These are phyloP conservation scores for Lactarius akahatsu DNA, from an alignment of 768 basidiomycete species.

Conservation along the genomic window DNA sequence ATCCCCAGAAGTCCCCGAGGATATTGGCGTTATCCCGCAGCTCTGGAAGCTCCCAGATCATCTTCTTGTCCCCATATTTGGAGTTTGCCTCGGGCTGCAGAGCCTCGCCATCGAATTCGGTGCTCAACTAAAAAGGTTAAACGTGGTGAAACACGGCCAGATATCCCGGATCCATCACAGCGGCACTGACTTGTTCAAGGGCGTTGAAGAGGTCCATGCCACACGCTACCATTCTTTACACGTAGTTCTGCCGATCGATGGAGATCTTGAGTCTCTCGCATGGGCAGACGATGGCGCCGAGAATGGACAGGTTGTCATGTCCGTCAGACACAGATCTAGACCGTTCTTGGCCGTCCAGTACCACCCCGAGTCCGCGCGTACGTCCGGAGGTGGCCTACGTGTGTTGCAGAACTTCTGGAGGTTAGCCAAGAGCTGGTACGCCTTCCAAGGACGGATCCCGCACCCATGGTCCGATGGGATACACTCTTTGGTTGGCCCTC, in stretches of 20 bases:
- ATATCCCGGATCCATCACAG: slow-evolving; percentile 62
- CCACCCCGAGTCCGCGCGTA: slow-evolving; percentile 83
- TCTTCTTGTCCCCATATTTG: slow-evolving; percentile 67
- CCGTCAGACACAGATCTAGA: slow-evolving; percentile 54
- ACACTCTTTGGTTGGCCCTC: slow-evolving; percentile 43
- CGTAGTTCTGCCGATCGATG: slow-evolving; percentile 46
- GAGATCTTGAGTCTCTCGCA: slow-evolving; percentile 63
- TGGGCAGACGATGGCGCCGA: slow-evolving; percentile 70
- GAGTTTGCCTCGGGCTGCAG: slow-evolving; percentile 82
- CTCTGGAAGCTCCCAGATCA: slow-evolving; percentile 63
- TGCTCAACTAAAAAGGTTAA: slow-evolving; percentile 55
- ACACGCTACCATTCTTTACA: slow-evolving; percentile 84
- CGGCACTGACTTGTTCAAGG: slow-evolving; percentile 60
- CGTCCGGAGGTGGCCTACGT: slow-evolving; percentile 63
- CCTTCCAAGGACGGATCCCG: slow-evolving; percentile 38
- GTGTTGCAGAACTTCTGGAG: slow-evolving; percentile 75
- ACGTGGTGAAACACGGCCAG: slow-evolving; percentile 77
- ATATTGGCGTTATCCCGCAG: slow-evolving; percentile 67
- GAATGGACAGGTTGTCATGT: slow-evolving; percentile 75
- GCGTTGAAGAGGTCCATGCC: slow-evolving; percentile 51
- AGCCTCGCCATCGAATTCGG: slow-evolving; percentile 68
- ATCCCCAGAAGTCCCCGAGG: slow-evolving; percentile 59
- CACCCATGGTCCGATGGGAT: slow-evolving; percentile 44
- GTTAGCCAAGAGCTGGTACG: slow-evolving; percentile 60
- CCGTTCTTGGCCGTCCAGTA: slow-evolving; percentile 92